phyloP scores from a whole-genome alignment of 441 rosid species.

The Metrosideros polymorpha region DNA sequence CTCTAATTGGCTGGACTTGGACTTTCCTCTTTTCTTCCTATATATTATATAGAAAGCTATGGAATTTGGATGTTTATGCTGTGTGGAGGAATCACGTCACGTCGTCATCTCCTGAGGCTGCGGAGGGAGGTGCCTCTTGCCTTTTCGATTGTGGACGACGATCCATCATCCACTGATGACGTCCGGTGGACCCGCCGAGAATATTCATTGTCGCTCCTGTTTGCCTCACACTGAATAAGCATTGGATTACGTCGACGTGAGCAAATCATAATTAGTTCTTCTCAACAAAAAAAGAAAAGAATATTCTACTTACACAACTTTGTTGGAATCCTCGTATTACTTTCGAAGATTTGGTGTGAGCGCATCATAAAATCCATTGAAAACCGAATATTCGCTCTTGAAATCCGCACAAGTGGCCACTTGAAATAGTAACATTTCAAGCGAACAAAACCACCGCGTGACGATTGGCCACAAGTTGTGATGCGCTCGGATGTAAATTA shows the following conservation, averaged over 20 bases:
- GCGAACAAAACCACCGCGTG: too few relatives aligned
- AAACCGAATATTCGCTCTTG: neutral
- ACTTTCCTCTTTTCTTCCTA: neutral
- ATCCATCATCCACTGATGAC: neutral
- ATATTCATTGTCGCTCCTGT: neutral
- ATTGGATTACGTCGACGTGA: too few relatives aligned
- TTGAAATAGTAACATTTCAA: neutral
- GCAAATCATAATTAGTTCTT: neutral
- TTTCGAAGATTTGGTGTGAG: too few relatives aligned
- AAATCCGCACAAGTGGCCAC: neutral
- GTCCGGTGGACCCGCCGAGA: neutral
- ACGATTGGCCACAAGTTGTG: too few relatives aligned
- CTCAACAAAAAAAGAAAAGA: neutral
- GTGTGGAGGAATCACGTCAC: neutral
- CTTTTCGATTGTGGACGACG: neutral
- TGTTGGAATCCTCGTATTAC: neutral
- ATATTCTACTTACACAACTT: neutral
- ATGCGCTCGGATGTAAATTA: too few relatives aligned
- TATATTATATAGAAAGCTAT: neutral
- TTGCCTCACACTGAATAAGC: too few relatives aligned
- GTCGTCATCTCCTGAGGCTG: neutral
- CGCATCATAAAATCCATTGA: neutral
- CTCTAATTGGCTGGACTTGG: too few relatives aligned
- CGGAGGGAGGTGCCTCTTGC: neutral
- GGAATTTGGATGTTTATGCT: neutral